Conservation (phyloP, 495 filamentous ascomycete species). For the Hamigera avellanea region DNA sequence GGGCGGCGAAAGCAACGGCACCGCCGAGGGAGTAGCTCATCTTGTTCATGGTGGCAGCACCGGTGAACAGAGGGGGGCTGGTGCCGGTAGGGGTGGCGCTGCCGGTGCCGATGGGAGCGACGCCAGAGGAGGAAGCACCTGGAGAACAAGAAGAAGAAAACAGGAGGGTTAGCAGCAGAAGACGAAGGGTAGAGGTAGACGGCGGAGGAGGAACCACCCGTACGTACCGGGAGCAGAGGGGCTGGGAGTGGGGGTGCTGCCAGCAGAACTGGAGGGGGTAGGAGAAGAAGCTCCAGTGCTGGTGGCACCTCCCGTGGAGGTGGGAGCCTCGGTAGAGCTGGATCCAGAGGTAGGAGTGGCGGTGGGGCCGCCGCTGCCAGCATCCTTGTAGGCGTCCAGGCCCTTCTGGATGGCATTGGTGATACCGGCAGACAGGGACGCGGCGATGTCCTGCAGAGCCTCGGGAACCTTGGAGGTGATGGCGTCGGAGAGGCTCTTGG, state of each 20-base stretch:
- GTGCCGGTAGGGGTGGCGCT: slow-evolving; percentile 2
- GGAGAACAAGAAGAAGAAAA: too few species aligned
- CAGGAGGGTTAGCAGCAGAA: too few species aligned
- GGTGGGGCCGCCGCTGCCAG: slow-evolving; percentile 4
- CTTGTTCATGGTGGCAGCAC: slow-evolving; percentile 18
- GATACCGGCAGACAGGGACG: slow-evolving; percentile 18
- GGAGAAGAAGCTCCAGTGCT: slow-evolving; percentile 4
- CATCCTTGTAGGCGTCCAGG: slow-evolving; percentile 12
- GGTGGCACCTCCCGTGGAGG: slow-evolving; percentile 2
- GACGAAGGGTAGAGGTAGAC: too few species aligned
- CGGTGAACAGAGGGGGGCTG: slow-evolving; percentile 16
- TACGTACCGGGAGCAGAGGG: too few species aligned
- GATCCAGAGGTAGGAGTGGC: slow-evolving; percentile 4
- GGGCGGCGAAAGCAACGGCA: slow-evolving; percentile 17
- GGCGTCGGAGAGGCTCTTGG: slow-evolving; percentile 18
- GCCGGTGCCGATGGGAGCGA: slow-evolving; percentile 1
- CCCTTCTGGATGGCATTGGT: slow-evolving; percentile 21
- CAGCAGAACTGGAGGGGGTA: too few species aligned
- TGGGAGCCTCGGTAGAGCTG: slow-evolving; percentile 6
- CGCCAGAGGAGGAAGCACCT: slow-evolving; percentile 1
- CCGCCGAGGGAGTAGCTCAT: slow-evolving; percentile 14
- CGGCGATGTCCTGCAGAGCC: slow-evolving; percentile 12
- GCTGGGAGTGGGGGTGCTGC: too few species aligned
- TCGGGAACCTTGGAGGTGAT: slow-evolving; percentile 23
- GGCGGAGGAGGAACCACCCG: too few species aligned